Conservation (phyloP, 345 rosid species). For the Lumnitzera racemosa region DNA sequence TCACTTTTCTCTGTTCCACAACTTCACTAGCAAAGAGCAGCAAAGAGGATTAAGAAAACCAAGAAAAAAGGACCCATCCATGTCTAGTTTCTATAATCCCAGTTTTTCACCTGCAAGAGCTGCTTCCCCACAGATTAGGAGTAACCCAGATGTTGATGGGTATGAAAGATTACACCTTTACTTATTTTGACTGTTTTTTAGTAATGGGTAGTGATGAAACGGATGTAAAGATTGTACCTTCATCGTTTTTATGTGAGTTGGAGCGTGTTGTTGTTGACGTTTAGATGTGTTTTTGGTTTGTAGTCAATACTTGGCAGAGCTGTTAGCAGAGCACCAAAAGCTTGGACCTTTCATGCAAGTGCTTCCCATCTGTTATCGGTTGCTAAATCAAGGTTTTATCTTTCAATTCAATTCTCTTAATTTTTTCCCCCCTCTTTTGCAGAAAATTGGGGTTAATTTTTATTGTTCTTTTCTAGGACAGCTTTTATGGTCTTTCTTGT, state of each 20-base stretch:
- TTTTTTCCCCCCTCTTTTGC: constrained; percentile 16
- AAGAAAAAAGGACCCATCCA: constrained; percentile 32
- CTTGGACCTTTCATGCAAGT: constrained; percentile 93
- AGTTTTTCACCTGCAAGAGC: constrained; percentile 95
- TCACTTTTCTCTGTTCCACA: constrained; percentile 2
- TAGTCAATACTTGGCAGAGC: constrained; percentile 83
- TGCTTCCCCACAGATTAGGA: constrained; percentile 96
- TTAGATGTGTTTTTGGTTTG: constrained; percentile 20
- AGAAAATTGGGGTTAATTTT: too few relatives aligned
- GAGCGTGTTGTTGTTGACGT: constrained; percentile 3
- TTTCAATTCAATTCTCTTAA: constrained; percentile 32
- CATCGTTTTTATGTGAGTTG: neutral
- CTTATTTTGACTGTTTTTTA: neutral
- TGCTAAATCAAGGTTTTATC: constrained; percentile 77
- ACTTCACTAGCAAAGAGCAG: constrained; percentile 9
- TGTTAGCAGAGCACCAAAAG: constrained; percentile 93
- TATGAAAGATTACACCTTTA: constrained; percentile 12
- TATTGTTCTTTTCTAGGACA: too few relatives aligned
- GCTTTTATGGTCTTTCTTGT: too few relatives aligned
- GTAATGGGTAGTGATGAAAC: neutral
- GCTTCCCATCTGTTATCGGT: constrained; percentile 86
- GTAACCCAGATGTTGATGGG: constrained; percentile 85
- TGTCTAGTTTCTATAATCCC: constrained; percentile 96
- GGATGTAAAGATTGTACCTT: neutral
- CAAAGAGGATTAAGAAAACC: neutral